phyloP scores from a whole-genome alignment of 2,329 filamentous ascomycete species.

The Fusarium staphyleae region DNA sequence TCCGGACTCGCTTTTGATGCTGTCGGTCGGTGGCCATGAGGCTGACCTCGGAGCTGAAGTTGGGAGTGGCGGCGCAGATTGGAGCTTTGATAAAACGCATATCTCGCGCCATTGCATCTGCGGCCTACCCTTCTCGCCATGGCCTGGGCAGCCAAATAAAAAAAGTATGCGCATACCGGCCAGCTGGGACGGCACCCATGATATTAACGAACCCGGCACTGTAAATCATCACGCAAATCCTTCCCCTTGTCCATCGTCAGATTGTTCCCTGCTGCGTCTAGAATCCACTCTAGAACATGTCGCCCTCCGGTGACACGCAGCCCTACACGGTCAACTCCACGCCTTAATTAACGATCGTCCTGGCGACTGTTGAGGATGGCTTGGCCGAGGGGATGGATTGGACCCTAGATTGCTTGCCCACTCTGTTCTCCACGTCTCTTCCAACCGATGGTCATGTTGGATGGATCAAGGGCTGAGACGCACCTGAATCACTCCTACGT shows the following conservation, averaged over 20 bases:
- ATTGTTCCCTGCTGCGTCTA: slow-evolving; percentile 6
- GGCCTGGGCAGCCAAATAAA: slow-evolving; percentile 1
- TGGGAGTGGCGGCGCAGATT: neutral
- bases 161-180: slow-evolving; percentile 20
- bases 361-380: too few relatives aligned
- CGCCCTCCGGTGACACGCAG: neutral
- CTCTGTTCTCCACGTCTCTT: neutral
- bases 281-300: slow-evolving; percentile 1
- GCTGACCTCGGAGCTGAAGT: slow-evolving; percentile 16
- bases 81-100: neutral
- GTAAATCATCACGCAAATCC: slow-evolving; percentile 25
- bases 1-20: too few relatives aligned
- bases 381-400: too few relatives aligned
- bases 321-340: slow-evolving; percentile 11
- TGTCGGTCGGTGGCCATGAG: too few relatives aligned
- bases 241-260: slow-evolving; percentile 15
- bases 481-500: neutral
- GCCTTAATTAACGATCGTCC: neutral
- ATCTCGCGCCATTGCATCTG: slow-evolving; percentile 2
- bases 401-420: neutral
- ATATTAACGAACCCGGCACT: slow-evolving; percentile 21
- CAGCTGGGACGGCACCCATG: slow-evolving; percentile 21
- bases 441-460: neutral
- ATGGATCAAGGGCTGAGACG: slow-evolving; percentile 3
- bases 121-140: neutral